A percentile compares a stretch with the other conserved stretches of the same genome.
Evolutionary conservation across 768 basidiomycete genomes (phyloP).

Genomic region (Macrolepiota dolichaula): DNA sequence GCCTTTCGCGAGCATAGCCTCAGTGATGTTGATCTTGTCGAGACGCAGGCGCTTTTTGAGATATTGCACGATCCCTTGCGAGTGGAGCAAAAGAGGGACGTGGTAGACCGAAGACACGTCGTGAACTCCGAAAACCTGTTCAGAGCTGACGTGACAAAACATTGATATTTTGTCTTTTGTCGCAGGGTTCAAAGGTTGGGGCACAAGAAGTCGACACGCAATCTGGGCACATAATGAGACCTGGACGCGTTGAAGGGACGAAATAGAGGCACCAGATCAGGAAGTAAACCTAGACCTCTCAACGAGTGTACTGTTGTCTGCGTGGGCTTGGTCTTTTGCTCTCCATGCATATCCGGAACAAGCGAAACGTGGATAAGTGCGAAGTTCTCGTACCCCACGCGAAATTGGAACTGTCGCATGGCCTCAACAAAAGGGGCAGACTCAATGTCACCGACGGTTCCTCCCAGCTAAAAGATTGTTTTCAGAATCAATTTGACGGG

Average conservation of each 20-base stretch:
- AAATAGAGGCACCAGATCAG: constrained; percentile 73
- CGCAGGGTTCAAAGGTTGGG: constrained; percentile 73
- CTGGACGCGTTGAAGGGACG: not conserved
- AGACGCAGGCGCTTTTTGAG: constrained; percentile 82
- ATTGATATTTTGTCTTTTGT: constrained; percentile 97
- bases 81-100: constrained; percentile 86
- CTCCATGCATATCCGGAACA: constrained; percentile 98
- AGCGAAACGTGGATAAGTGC: constrained; percentile 96
- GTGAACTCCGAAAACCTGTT: constrained; percentile 93
- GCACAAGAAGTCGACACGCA: constrained; percentile 83
- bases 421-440: constrained; percentile 98
- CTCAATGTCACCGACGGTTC: constrained; percentile 98
- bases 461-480: constrained; percentile 71
- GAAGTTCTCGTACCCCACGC: constrained; percentile 94
- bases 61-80: constrained; percentile 89
- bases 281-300: constrained; percentile 86
- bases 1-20: constrained; percentile 60
- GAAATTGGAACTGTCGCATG: constrained; percentile 99
- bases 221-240: constrained; percentile 49
- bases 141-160: constrained; percentile 94
- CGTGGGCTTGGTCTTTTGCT: constrained; percentile 99
- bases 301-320: constrained; percentile 95
- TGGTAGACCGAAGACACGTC: constrained; percentile 97
- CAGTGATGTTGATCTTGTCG: constrained; percentile 46
- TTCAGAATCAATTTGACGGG: not conserved